Evolutionary conservation across 129 eudicot species (phyloP), one percentile per base, ranked within the genome.

Genomic region (Rutidosis leptorrhynchoides): DNA sequence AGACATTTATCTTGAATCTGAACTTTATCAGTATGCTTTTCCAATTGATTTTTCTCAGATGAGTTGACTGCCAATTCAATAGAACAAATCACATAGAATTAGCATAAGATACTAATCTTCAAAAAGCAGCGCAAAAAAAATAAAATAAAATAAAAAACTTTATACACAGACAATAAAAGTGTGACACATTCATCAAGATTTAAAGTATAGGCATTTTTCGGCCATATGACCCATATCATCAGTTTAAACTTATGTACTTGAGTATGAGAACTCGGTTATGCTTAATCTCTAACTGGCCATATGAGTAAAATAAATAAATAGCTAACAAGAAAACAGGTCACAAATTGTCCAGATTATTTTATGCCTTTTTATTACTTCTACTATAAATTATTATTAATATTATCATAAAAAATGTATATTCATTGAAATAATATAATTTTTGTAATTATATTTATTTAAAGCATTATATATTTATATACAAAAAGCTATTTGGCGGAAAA

Each of bases 41-140:
- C 67, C 73, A 66, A 58, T 7, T 65, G 66, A 58, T 57, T 28
- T 57, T 69, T 60, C 62, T 74, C 68, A 22, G 40, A 74, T 29
- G 74, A 48, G 37, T 49, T 65, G 56, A 74, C 96, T 85, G 96
- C 63, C 67, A 75, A 58, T 30, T 74, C 58, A 68, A 67, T 46
- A 59, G 62, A 56, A 51, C 27, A 33, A 57, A 53, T 20, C 5
- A 63, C 7, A 28, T 5, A 63, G 15, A 48, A 46, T 72, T 59
- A 70, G 40, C 56, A 28, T 29, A 52, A 69, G 24, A 40, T 37
- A 23, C 53, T 26, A 29, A 73, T 53, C 37, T 46, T 53, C 1
- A 46, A 11, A 35, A 45, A 72, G 33, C n/a, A 62, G n/a, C n/a
- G n/a, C n/a, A n/a, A n/a, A 35, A 58, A 22, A 58, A 37, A 22